Conservation (phyloP, 2,329 filamentous ascomycete genomes). For the Fusarium sp. region DNA sequence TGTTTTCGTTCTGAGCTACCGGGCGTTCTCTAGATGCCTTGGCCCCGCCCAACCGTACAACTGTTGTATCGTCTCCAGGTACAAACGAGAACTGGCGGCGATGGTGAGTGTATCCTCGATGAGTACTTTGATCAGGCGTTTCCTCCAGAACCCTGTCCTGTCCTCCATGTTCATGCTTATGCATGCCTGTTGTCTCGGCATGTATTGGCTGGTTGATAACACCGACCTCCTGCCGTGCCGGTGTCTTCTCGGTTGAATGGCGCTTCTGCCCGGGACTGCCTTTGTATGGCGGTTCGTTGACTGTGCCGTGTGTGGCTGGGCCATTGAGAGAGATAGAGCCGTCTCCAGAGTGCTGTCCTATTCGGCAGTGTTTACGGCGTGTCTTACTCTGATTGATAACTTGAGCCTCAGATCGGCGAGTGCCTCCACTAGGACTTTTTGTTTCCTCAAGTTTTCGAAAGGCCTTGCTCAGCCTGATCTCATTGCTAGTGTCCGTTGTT, state of each 20-base stretch:
- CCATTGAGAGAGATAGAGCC: conserved; percentile 1
- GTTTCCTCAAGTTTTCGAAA: conserved; percentile 24
- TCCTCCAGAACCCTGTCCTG: background rate
- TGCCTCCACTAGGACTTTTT: conserved; percentile 1
- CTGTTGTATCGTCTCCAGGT: conserved; percentile 41
- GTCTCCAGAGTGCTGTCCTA: background rate
- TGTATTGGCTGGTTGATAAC: background rate
- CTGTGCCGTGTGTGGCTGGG: conserved; percentile 3
- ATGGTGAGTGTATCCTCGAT: conserved; percentile 18
- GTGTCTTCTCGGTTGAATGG: conserved; percentile 1
- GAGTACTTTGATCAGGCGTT: background rate
- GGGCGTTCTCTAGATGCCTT: background rate
- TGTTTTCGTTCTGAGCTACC: background rate
- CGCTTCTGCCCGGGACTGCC: conserved; percentile 13
- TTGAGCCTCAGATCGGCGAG: conserved; percentile 10
- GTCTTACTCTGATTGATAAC: conserved; percentile 1
- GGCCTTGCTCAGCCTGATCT: conserved; percentile 51
- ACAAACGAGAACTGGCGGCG: conserved; percentile 47
- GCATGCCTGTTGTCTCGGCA: background rate
- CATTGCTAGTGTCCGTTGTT: conserved; percentile 34
- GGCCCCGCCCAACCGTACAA: conserved; percentile 1
- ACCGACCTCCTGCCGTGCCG: conserved; percentile 2
- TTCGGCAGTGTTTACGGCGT: conserved; percentile 11
- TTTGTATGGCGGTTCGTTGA: conserved; percentile 3
- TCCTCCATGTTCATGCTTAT: background rate